Evolutionary conservation across 2,329 filamentous ascomycete species (phyloP).

Genomic region (Trichoderma sp.): DNA sequence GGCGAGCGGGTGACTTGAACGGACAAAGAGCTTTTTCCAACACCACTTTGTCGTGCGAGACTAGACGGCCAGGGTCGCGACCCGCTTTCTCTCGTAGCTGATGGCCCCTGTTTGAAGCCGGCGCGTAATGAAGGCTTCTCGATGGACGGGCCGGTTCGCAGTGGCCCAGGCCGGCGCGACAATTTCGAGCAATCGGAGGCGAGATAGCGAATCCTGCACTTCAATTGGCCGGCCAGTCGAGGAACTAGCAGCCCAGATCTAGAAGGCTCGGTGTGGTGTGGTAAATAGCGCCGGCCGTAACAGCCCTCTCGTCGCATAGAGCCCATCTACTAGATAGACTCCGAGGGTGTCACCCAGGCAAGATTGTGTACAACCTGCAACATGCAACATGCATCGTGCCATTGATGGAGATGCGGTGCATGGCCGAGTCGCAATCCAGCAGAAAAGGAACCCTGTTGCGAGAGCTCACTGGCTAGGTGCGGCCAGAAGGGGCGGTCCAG

Average conservation of each 20-base stretch:
- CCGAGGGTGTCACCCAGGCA: conserved; percentile 19
- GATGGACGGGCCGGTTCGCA: conserved; percentile 45
- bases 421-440: conserved; percentile 2
- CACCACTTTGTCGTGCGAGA: conserved; percentile 20
- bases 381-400: conserved; percentile 3
- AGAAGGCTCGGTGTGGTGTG: conserved; percentile 27
- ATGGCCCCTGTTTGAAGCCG: conserved; percentile 45
- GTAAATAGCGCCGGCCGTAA: conserved; percentile 14
- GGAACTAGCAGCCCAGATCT: conserved; percentile 30
- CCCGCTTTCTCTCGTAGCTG: conserved; percentile 25
- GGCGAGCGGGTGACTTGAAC: conserved; percentile 30
- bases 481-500: conserved; percentile 46
- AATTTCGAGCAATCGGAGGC: conserved; percentile 51
- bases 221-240: conserved; percentile 43
- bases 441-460: background rate
- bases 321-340: conserved; percentile 24
- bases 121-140: conserved; percentile 56
- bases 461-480: conserved; percentile 32
- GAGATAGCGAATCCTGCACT: conserved; percentile 39
- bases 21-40: conserved; percentile 23
- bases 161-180: conserved; percentile 40
- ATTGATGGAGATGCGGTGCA: background rate
- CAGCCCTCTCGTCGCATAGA: background rate
- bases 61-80: conserved; percentile 25
- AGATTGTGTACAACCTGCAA: background rate